Percentiles rank a stretch among this genome's conserved stretches.
Evolutionary conservation across 1,139 yeast genomes (phyloP).

Genomic region (Blastobotrys proliferans): DNA sequence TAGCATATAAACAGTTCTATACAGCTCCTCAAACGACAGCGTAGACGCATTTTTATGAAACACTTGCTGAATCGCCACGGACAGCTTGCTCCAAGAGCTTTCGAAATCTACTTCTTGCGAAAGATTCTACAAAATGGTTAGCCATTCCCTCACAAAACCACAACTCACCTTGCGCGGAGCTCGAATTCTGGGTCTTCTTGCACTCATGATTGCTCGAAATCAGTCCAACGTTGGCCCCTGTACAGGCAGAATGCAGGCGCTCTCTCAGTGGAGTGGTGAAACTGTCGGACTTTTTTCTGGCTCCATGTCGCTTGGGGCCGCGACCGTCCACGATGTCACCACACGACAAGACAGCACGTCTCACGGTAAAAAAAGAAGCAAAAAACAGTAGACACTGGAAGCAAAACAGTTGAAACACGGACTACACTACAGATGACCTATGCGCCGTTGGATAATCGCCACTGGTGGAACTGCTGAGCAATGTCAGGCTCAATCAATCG

Average conservation of each 20-base stretch:
- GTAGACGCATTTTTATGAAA: slow-evolving; percentile 69
- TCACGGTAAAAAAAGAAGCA: no score
- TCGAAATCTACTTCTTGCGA: slow-evolving; percentile 51
- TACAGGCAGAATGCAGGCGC: no score
- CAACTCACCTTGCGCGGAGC: slow-evolving; percentile 22
- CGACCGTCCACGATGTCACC: no score
- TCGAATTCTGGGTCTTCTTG: slow-evolving; percentile 22
- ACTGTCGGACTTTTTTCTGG: no score
- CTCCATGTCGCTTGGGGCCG: no score
- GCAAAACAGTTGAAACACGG: no score
- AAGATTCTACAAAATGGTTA: slow-evolving; percentile 6
- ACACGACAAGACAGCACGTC: no score
- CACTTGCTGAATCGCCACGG: slow-evolving; percentile 75
- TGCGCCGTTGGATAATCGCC: no score
- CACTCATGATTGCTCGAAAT: slow-evolving; percentile 10
- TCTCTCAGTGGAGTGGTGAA: background rate
- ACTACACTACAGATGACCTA: no score
- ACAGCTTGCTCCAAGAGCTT: slow-evolving; percentile 63
- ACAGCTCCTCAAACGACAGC: slow-evolving; percentile 79
- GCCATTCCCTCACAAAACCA: background rate
- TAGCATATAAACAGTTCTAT: slow-evolving; percentile 73
- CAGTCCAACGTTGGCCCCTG: no score
- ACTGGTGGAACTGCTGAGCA: slow-evolving; percentile 18
- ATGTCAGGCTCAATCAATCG: slow-evolving; percentile 59
- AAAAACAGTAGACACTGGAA: no score